Percentiles rank a stretch among this genome's conserved stretches.
These are phyloP conservation scores for Xylaria sp. DNA, from an alignment of 2,329 filamentous ascomycete species.

Conservation along the genomic window DNA sequence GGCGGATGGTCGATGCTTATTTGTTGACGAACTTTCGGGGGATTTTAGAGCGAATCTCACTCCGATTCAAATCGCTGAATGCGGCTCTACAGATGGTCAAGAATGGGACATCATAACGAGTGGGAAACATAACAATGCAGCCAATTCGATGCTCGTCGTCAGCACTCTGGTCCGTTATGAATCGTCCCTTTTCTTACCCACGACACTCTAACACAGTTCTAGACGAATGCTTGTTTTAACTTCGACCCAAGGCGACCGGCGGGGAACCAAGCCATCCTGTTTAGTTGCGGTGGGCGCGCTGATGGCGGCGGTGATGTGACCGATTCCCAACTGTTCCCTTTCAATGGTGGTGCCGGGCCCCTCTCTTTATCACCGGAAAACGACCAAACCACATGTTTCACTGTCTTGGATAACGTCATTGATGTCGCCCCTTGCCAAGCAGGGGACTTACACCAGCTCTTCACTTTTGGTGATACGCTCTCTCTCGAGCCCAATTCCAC, in stretches of 20 bases:
- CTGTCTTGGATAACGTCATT: conserved; percentile 56
- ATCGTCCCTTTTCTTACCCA: neutral
- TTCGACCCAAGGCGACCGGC: conserved; percentile 63
- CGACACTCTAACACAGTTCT: conserved; percentile 23
- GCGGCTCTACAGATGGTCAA: conserved; percentile 55
- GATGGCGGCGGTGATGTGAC: conserved; percentile 64
- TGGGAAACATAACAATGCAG: conserved; percentile 62
- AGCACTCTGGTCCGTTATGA: conserved; percentile 58
- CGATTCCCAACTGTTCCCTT: conserved; percentile 63
- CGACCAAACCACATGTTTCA: conserved; percentile 59
- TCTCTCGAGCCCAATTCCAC: conserved; percentile 28
- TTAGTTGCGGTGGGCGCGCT: conserved; percentile 68
- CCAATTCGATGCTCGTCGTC: conserved; percentile 62
- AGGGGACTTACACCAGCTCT: conserved; percentile 56
- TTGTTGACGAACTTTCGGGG: conserved; percentile 56
- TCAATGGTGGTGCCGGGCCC: conserved; percentile 56
- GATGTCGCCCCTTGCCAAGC: conserved; percentile 57
- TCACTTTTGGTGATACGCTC: conserved; percentile 48
- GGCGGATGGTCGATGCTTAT: conserved; percentile 55
- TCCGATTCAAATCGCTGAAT: conserved; percentile 56
- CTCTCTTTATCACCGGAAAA: conserved; percentile 60
- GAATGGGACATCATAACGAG: conserved; percentile 57
- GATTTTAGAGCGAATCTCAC: conserved; percentile 59
- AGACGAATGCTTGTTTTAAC: conserved; percentile 69
- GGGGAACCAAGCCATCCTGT: conserved; percentile 65